A percentile compares a stretch with the other conserved stretches of the same genome.
Conservation (phyloP, 2,329 filamentous ascomycete species). For the Neofusicoccum laricinum region DNA sequence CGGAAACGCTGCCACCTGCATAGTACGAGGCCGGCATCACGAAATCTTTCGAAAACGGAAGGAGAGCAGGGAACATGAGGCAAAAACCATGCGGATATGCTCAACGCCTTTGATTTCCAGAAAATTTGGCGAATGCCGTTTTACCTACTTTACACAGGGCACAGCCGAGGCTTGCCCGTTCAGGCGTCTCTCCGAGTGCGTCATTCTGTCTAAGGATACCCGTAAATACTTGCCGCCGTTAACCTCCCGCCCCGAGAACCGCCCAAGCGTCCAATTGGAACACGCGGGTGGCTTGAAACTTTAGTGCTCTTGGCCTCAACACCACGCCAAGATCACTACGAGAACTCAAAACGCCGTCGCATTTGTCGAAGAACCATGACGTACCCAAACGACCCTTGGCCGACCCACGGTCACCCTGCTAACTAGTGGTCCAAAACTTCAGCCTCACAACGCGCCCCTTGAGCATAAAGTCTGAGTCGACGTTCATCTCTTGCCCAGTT, state of each 20-base stretch:
- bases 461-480: not conserved
- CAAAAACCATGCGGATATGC: not conserved
- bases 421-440: too few relatives aligned
- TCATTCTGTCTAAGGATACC: not conserved
- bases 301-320: not conserved
- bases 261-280: not conserved
- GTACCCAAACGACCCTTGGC: not conserved
- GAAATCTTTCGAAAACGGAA: not conserved
- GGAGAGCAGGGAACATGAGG: not conserved
- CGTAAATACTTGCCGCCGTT: too few relatives aligned
- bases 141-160: not conserved
- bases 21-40: too few relatives aligned
- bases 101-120: not conserved
- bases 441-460: too few relatives aligned
- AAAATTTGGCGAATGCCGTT: not conserved
- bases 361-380: not conserved
- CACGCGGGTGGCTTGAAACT: not conserved
- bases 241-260: not conserved
- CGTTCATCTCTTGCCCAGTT: not conserved
- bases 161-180: not conserved
- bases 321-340: not conserved
- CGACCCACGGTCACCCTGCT: not conserved
- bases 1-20: too few relatives aligned
- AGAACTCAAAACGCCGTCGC: not conserved
- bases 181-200: not conserved